These are phyloP conservation scores for Teratosphaeria nubilosa DNA, from an alignment of 2,329 filamentous ascomycete species.

Conservation along the genomic window DNA sequence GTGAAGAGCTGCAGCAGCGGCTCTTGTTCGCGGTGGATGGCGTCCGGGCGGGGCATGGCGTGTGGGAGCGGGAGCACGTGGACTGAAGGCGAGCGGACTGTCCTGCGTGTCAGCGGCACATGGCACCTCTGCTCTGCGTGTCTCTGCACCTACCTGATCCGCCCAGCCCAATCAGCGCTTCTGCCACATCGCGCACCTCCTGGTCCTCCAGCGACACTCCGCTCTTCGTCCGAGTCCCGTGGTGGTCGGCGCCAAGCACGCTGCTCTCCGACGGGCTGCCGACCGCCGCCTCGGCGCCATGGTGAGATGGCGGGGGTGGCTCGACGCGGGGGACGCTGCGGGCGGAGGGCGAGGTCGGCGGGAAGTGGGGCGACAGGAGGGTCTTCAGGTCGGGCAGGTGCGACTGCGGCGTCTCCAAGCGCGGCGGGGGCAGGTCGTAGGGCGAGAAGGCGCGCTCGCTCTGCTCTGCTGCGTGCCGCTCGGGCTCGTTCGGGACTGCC, in stretches of 20 bases:
- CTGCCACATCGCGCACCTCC: slow-evolving; percentile 39
- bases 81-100: not conserved
- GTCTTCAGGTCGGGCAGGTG: slow-evolving; percentile 34
- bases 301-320: slow-evolving; percentile 20
- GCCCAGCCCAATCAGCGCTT: slow-evolving; percentile 40
- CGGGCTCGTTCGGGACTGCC: not conserved
- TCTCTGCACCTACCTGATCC: slow-evolving; percentile 32
- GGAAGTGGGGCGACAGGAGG: slow-evolving; percentile 29
- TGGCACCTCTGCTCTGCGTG: not conserved
- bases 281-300: slow-evolving; percentile 26
- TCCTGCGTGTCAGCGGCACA: slow-evolving; percentile 9
- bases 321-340: slow-evolving; percentile 27
- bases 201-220: slow-evolving; percentile 39
- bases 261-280: slow-evolving; percentile 37
- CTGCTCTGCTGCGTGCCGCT: not conserved
- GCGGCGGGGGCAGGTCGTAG: not conserved
- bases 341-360: slow-evolving; percentile 16
- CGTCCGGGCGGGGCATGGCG: slow-evolving; percentile 11
- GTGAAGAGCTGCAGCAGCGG: slow-evolving; percentile 79
- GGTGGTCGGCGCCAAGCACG: slow-evolving; percentile 32
- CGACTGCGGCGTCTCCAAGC: slow-evolving; percentile 3
- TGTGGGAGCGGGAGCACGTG: not conserved
- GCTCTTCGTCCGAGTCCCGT: slow-evolving; percentile 28
- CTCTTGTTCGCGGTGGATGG: slow-evolving; percentile 48
- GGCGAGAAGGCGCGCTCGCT: slow-evolving; percentile 2